Evolutionary conservation across 805 yeast species (phyloP).

Genomic region (Maudiozyma serrabonitensis): DNA sequence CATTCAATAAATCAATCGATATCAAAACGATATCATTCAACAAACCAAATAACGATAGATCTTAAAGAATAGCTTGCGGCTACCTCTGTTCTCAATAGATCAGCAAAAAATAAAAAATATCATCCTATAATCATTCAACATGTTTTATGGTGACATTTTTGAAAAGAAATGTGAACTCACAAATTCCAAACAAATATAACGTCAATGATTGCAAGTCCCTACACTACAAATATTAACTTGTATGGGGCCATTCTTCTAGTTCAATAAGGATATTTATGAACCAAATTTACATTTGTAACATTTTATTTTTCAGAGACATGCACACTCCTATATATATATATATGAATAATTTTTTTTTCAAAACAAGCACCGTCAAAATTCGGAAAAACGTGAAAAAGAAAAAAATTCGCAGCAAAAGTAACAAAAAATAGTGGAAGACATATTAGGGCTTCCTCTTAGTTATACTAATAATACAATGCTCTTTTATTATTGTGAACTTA

Average conservation of each 20-base stretch:
- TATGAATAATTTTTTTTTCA: too few species aligned
- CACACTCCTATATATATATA: too few species aligned
- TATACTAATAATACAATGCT: background rate
- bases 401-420: too few species aligned
- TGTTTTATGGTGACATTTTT: background rate
- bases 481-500: background rate
- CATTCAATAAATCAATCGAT: conserved; percentile 1
- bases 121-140: conserved; percentile 18
- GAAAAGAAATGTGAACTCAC: background rate
- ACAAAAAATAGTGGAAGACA: too few species aligned
- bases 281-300: too few species aligned
- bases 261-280: too few species aligned
- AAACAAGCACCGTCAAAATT: too few species aligned
- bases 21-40: conserved; percentile 17
- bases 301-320: too few species aligned
- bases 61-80: conserved; percentile 13
- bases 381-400: too few species aligned
- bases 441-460: too few species aligned
- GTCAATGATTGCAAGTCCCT: background rate
- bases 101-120: conserved; percentile 24
- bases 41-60: conserved; percentile 6
- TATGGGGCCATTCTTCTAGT: too few species aligned
- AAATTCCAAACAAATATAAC: background rate
- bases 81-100: conserved; percentile 25
- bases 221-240: too few species aligned